Conservation (phyloP, 2,329 filamentous ascomycete genomes). For the Monosporascus cannonballus region DNA sequence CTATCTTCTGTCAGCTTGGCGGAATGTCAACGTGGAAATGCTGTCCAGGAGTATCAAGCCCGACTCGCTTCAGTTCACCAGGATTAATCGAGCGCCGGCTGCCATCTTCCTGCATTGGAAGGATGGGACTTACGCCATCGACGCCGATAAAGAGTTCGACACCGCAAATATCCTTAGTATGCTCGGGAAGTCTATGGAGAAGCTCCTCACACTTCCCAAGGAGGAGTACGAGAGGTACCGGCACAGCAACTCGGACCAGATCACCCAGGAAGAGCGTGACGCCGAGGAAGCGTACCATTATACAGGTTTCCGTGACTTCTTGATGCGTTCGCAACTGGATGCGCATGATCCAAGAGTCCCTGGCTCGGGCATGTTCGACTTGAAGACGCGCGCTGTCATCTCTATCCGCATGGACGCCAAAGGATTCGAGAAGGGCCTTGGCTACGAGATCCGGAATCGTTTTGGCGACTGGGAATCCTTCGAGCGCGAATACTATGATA, state of each 20-base stretch:
- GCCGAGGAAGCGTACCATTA: conserved; percentile 81
- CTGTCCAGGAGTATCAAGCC: conserved; percentile 63
- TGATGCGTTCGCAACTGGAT: conserved; percentile 94
- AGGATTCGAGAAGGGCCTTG: conserved; percentile 66
- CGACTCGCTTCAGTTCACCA: conserved; percentile 62
- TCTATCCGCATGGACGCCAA: conserved; percentile 81
- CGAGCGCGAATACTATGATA: conserved; percentile 93
- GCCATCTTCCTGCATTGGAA: conserved; percentile 79
- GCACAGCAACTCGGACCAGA: conserved; percentile 57
- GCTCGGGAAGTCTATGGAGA: conserved; percentile 94
- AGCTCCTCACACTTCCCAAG: conserved; percentile 77
- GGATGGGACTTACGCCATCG: conserved; percentile 85
- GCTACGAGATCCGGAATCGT: conserved; percentile 76
- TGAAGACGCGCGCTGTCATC: conserved; percentile 91
- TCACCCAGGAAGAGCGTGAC: conserved; percentile 65
- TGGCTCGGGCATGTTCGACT: conserved; percentile 88
- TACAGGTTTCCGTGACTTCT: conserved; percentile 75
- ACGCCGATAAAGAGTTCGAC: conserved; percentile 91
- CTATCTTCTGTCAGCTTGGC: conserved; percentile 80
- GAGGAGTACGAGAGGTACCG: conserved; percentile 84
- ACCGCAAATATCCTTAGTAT: conserved; percentile 80
- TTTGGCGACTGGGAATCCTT: conserved; percentile 84
- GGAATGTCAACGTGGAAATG: conserved; percentile 59
- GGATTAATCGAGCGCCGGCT: conserved; percentile 64
- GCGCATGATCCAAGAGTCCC: conserved; percentile 81